Percentiles rank a stretch among this genome's conserved stretches.
Conservation (phyloP, 2,329 filamentous ascomycete genomes). For the Pestalotiopsis fici region DNA sequence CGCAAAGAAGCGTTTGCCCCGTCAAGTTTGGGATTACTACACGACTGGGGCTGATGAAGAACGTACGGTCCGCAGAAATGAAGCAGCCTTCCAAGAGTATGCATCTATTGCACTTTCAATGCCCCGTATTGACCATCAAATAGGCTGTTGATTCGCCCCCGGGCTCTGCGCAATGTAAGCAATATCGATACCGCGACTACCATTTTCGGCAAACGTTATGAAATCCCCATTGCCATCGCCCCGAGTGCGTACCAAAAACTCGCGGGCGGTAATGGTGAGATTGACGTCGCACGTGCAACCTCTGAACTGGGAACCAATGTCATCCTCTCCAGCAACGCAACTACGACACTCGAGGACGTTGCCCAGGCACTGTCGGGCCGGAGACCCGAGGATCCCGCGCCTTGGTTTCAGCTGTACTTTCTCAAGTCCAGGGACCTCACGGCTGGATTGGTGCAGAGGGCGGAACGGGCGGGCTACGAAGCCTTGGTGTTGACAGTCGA, state of each 20-base stretch:
- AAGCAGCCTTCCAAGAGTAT: not conserved
- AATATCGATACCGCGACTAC: not conserved
- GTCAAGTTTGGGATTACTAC: not conserved
- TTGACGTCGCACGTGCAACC: not conserved
- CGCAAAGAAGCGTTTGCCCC: not conserved
- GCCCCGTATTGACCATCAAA: too few species aligned
- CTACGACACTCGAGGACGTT: not conserved
- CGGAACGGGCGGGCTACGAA: conserved; percentile 45
- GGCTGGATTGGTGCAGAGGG: conserved; percentile 39
- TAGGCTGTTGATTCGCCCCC: not conserved
- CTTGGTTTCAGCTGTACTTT: conserved; percentile 44
- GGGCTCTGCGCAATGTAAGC: not conserved
- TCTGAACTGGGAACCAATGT: not conserved
- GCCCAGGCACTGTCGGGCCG: not conserved
- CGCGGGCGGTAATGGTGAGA: not conserved
- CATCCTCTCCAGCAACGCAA: not conserved
- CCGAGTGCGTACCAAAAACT: not conserved
- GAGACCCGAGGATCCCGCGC: not conserved
- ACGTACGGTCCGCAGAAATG: not conserved
- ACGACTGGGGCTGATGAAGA: not conserved
- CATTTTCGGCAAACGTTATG: not conserved
- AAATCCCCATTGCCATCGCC: not conserved
- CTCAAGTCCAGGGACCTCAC: conserved; percentile 47
- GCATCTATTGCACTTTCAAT: too few species aligned
- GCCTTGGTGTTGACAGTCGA: conserved; percentile 55